Percentiles rank a stretch among this genome's conserved stretches.
These are phyloP conservation scores for Fraxinus floribunda DNA, from an alignment of 305 asterid genomes.

Conservation along the genomic window DNA sequence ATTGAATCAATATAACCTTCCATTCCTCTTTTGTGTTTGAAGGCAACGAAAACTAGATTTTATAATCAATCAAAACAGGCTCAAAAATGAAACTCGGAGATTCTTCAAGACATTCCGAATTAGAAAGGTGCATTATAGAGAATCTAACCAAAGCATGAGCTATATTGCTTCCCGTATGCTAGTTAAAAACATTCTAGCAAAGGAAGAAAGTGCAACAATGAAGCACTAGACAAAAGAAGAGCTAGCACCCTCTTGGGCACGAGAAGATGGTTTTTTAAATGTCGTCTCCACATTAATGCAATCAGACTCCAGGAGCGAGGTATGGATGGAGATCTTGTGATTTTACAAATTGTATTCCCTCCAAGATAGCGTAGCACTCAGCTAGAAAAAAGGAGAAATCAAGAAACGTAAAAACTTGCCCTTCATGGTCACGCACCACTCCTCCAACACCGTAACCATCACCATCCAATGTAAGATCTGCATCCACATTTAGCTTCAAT, in stretches of 20 bases:
- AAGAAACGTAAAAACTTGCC: background rate
- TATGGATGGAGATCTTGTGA: background rate
- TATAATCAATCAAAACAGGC: background rate
- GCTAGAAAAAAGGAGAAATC: background rate
- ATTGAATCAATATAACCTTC: background rate
- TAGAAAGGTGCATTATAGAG: background rate
- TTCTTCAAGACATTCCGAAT: background rate
- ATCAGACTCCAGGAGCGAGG: too few species aligned
- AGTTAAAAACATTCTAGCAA: background rate
- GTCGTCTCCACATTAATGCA: background rate
- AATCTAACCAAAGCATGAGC: background rate
- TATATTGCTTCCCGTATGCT: background rate
- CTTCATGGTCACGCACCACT: background rate
- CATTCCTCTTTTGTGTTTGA: background rate
- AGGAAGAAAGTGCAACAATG: background rate
- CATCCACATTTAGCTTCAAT: background rate
- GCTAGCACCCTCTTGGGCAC: background rate
- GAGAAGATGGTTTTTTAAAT: background rate
- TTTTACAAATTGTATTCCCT: background rate
- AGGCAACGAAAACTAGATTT: background rate
- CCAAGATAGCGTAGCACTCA: background rate
- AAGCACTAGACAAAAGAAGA: background rate
- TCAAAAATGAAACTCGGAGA: background rate
- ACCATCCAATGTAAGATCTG: background rate
- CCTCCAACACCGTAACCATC: background rate